Evolutionary conservation across 1,284 basidiomycete genomes (phyloP), one percentile per base, ranked within the genome.

Genomic region (Boletellus deceptivus): DNA sequence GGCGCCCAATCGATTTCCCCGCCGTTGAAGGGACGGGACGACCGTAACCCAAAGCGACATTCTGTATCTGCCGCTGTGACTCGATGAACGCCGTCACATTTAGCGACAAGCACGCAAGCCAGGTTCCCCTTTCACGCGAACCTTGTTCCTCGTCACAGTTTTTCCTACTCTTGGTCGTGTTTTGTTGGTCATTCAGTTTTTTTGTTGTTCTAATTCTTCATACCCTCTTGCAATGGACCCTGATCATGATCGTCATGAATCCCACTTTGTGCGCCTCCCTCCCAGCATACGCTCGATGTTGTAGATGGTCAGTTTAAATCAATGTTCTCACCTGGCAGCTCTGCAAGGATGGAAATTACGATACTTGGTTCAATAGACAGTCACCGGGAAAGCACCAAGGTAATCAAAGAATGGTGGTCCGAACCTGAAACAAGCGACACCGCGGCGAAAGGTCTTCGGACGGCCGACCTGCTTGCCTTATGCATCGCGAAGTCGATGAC

Each of bases 31-130:
- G 59, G 59, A 34, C 66, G 60, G 53, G 63, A 56, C 52, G 55
- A 51, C 43, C 59, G 55, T 39, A 57, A 61, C 47, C 49, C 57
- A 49, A 66, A 69, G 55, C 67, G 68, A 53, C 62, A 59, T 34
- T 69, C 59, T 44, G 50, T 56, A 27, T 47, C 61, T 45, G 50
- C 48, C 39, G 49, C 67, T 25, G 54, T 61, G 49, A 51, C 59
- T 20, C 67, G 68, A 55, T 66, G 60, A 65, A 54, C 49, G 54
- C 54, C 53, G 50, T 44, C 41, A 43, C 22, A 31, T 37, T 49
- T 31, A 49, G 51, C 52, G 51, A 55, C 50, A 43, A 58, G 48
- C 24, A 45, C 53, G 46, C 62, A 52, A 43, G 42, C 33, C 39
- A 36, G 25, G 27, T 40, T 20, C 44, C 5, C 27, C 36, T 43